Base-by-base conservation (phyloP, 176 grass and related monocot species). In the Aegilops longissima region DNA sequence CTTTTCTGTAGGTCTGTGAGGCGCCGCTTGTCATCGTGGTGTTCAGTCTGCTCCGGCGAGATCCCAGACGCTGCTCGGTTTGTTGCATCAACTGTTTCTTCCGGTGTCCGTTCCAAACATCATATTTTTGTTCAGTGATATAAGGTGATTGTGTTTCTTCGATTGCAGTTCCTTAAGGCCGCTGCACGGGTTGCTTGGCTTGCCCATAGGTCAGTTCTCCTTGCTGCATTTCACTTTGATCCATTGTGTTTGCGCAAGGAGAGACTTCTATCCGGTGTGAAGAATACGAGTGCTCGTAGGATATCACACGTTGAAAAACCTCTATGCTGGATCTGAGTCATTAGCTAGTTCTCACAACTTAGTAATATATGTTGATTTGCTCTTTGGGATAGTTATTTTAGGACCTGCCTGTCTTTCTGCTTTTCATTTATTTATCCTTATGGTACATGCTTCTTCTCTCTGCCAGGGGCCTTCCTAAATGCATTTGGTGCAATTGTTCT, bases 401-500 rank as follows among this genome's bases (percentile, higher is more conserved):
- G 7, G 59, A 36, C 40, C 3, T 80, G 5, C 23, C 66, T 44
- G 16, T 54, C 47, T 62, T 58, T 14, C 27, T 5, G 0, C 0
- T 44, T 88, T 69, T 78, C 30, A 31, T 87, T 86, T 81, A 12
- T 81, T 85, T 58, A 14, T 45, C 58, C 79, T 89, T 76, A 77
- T 62, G 14, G 0, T 63, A 63, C 51, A 76, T 23, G 21, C 45
- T 47, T 16, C 49, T 76, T 11, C 75, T 62, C 18, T 63, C 61
- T 91, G 62, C 33, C 40, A 99, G 97, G n/a, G 42, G 92, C 94
- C 9, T 83, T 94, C 40, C 24, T 99, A 84, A 99, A 99, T 90
- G 92, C 97, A 86, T 96, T 96, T 92, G 94, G 92, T 21, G 90
- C 94, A n/a, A 88, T 99, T 56, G 94, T 96, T 90, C 91, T 99